Evolutionary conservation across 2,329 filamentous ascomycete genomes (phyloP), one percentile per base, ranked within the genome.

Genomic region (Cytospora piceae): DNA sequence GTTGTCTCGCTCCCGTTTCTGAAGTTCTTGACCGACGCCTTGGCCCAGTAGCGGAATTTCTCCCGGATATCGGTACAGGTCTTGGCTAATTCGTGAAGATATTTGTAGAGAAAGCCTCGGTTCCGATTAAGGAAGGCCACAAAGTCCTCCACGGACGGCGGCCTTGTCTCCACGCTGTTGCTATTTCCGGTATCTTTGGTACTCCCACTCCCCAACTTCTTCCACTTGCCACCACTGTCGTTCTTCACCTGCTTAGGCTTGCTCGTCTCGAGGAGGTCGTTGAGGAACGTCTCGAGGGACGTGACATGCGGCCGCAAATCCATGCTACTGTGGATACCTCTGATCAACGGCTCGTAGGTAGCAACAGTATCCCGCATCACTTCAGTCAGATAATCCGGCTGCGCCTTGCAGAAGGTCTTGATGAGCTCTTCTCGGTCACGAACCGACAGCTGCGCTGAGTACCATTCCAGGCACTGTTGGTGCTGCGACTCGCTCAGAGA

Each of bases 261-360:
- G 71, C 80, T 81, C 3, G 81, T 79, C 68, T 87, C 86, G 74
- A 95, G 86, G 65, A 94, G 84, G 69, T 93, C 91, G 7, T 85
- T 84, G 27, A 94, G 74, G 71, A 95, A 93, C 12, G 78, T 80
- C 73, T 94, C 87, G 1, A 85, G 79, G 42, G 91, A 87, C 46
- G 83, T 82, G 8, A 94, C 76, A 24, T 91, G 90, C 49, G 87
- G 87, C 39, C 86, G 86, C 7, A 94, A 81, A 71, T 94, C 89
- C 29, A 93, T 84, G 2, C 85, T 84, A 62, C 90, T 85, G 73
- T 94, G 92, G 8, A 94, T 80, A 3, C 82, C 79, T 27, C 91
- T 83, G 64, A 95, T 92, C 66, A 93, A 87, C 0, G 90, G 90
- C 61, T 93, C 91, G 70, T 91, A 92, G 2, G 89, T 88, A 0